phyloP scores from a whole-genome alignment of 345 rosid genomes.

The Hypericum perforatum region DNA sequence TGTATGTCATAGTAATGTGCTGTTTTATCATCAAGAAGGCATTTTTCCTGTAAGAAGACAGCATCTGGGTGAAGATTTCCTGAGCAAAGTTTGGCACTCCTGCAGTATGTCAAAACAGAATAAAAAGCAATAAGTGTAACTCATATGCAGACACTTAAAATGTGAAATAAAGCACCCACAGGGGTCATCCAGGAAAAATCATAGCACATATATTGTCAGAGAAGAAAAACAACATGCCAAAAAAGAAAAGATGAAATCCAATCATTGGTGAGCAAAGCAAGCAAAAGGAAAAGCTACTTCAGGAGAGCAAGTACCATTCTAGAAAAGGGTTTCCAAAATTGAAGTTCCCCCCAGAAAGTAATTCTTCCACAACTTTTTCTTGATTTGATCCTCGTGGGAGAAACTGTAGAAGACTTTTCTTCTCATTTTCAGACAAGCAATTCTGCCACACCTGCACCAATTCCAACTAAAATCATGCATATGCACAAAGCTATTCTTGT shows the following conservation, averaged over 20 bases:
- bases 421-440: slow-evolving; percentile 60
- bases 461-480: slow-evolving; percentile 9
- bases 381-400: slow-evolving; percentile 59
- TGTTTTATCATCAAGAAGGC: slow-evolving; percentile 41
- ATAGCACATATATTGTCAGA: too few species aligned
- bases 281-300: not conserved
- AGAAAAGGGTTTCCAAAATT: slow-evolving; percentile 75
- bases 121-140: slow-evolving; percentile 15
- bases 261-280: not conserved
- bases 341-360: slow-evolving; percentile 69
- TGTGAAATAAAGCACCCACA: slow-evolving; percentile 10
- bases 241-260: not conserved
- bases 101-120: slow-evolving; percentile 30
- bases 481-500: not conserved
- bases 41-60: slow-evolving; percentile 38
- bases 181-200: too few species aligned
- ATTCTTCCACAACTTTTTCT: slow-evolving; percentile 41
- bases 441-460: slow-evolving; percentile 58
- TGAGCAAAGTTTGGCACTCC: slow-evolving; percentile 69
- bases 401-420: slow-evolving; percentile 56
- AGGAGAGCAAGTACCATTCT: slow-evolving; percentile 37
- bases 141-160: slow-evolving; percentile 7
- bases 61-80: slow-evolving; percentile 82
- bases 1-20: slow-evolving; percentile 50
- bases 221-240: too few species aligned